phyloP scores from a whole-genome alignment of 305 asterid genomes.

The Solanum hybrid region DNA sequence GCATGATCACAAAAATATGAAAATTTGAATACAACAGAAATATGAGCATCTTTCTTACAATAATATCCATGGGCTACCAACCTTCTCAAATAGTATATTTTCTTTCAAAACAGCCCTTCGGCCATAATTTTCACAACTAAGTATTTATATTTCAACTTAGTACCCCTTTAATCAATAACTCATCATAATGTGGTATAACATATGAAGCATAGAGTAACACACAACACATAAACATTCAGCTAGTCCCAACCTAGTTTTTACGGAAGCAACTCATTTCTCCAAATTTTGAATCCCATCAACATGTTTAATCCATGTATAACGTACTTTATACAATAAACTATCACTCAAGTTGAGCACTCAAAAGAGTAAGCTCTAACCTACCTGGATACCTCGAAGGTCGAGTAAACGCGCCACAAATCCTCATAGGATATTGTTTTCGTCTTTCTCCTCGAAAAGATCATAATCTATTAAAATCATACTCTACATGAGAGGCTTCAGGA shows the following conservation, averaged over 20 bases:
- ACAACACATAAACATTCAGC: background rate
- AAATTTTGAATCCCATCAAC: background rate
- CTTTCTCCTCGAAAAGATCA: background rate
- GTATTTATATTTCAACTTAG: background rate
- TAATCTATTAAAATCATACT: background rate
- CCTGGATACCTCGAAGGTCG: background rate
- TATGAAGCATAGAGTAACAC: background rate
- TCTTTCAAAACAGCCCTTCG: background rate
- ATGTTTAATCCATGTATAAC: background rate
- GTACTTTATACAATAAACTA: background rate
- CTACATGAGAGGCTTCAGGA: background rate
- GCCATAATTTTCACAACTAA: background rate
- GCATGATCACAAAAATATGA: background rate
- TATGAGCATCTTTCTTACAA: background rate
- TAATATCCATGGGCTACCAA: background rate
- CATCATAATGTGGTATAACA: background rate
- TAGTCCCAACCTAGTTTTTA: background rate
- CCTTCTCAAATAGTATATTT: background rate
- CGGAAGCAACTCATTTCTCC: background rate
- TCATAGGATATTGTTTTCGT: too few relatives aligned
- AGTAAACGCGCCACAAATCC: background rate
- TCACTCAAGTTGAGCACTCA: background rate
- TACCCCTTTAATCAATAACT: background rate
- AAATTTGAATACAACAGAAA: background rate
- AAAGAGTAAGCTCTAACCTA: background rate